Conservation (phyloP, 2,329 filamentous ascomycete genomes). For the Onygenales sp. region DNA sequence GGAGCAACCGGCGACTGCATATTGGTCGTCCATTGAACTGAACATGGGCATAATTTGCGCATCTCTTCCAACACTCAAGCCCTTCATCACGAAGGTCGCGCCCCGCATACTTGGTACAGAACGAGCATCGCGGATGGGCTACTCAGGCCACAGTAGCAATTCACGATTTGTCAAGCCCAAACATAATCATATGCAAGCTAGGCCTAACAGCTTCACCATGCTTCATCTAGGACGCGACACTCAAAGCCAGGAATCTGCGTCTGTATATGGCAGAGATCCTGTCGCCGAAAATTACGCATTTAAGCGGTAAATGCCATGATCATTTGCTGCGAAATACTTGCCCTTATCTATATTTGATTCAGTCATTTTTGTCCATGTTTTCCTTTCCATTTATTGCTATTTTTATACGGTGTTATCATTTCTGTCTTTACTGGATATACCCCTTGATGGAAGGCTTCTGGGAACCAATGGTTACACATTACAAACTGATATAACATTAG, state of each 20-base stretch:
- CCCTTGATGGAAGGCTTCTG: neutral
- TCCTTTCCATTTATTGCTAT: neutral
- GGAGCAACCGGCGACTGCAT: conserved; percentile 2
- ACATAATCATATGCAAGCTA: neutral
- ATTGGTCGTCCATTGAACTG: conserved; percentile 1
- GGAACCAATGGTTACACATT: no score
- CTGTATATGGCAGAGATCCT: neutral
- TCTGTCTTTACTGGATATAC: neutral
- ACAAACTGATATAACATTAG: no score
- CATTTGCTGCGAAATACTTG: neutral
- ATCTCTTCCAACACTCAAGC: neutral
- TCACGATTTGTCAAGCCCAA: neutral
- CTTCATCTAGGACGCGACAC: neutral
- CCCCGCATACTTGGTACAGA: neutral
- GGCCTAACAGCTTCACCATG: neutral
- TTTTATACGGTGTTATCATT: neutral
- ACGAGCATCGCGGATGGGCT: neutral
- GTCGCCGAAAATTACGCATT: neutral
- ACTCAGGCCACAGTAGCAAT: neutral
- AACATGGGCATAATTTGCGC: conserved; percentile 4
- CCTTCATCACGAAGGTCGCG: neutral
- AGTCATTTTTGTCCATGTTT: neutral
- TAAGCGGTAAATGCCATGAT: neutral
- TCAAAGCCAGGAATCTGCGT: neutral
- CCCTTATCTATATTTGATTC: neutral